phyloP scores from a whole-genome alignment of 495 filamentous ascomycete genomes.

The Pseudoneurospora amorphoporcata region DNA sequence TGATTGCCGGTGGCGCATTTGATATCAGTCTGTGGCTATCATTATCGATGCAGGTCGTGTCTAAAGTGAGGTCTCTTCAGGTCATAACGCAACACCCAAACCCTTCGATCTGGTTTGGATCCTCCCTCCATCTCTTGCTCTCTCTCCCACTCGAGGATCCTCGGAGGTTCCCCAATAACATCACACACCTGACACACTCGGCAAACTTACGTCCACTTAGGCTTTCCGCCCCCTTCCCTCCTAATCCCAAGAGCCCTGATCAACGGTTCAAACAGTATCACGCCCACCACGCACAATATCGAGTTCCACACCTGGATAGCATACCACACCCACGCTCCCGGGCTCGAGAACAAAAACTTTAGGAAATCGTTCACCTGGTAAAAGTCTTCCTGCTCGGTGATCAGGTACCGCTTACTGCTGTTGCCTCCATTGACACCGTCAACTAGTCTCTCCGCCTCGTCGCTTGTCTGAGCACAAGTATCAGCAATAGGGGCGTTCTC shows the following conservation, averaged over 20 bases:
- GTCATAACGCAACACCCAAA: background rate
- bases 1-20: background rate
- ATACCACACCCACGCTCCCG: conserved; percentile 37
- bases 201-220: background rate
- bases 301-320: conserved; percentile 53
- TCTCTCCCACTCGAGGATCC: background rate
- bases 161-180: background rate
- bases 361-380: conserved; percentile 75
- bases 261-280: conserved; percentile 16
- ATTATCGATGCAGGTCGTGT: background rate
- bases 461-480: background rate
- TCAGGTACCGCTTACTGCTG: conserved; percentile 44
- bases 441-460: background rate
- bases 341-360: conserved; percentile 49
- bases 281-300: conserved; percentile 49
- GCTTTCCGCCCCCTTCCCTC: background rate
- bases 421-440: background rate
- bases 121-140: background rate
- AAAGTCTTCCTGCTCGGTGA: conserved; percentile 66
- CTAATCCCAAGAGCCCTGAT: background rate
- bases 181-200: background rate
- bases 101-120: background rate
- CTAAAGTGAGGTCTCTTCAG: background rate
- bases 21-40: background rate
- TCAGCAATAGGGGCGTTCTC: background rate